Conservation (phyloP, 1,284 basidiomycete genomes). For the Rhodotorula sp. region DNA sequence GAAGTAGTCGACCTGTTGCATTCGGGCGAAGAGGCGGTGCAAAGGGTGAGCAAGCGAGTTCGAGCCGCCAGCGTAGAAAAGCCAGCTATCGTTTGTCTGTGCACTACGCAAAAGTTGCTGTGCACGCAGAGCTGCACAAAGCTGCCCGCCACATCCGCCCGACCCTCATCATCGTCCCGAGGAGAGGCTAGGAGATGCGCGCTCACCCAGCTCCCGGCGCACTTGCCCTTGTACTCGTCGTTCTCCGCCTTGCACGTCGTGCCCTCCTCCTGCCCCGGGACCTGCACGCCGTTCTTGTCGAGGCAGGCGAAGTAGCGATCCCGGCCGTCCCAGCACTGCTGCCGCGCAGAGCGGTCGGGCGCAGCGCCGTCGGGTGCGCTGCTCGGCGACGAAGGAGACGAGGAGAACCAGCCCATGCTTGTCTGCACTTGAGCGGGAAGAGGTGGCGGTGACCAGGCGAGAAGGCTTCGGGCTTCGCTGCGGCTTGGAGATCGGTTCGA, state of each 20-base stretch:
- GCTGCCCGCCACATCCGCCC: background rate
- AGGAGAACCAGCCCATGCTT: slow-evolving; percentile 35
- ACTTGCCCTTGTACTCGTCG: slow-evolving; percentile 63
- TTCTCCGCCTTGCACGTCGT: slow-evolving; percentile 62
- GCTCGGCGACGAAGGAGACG: background rate
- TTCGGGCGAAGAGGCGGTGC: background rate
- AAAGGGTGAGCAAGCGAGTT: background rate
- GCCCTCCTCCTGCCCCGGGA: slow-evolving; percentile 59
- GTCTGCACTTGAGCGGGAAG: background rate
- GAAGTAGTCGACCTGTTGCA: slow-evolving; percentile 72
- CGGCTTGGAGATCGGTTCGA: background rate
- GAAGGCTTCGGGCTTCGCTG: background rate
- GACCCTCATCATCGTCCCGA: background rate
- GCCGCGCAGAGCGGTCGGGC: slow-evolving; percentile 51
- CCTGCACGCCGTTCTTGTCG: slow-evolving; percentile 63
- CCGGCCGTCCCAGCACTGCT: slow-evolving; percentile 69
- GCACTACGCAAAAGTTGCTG: no score
- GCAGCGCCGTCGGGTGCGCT: slow-evolving; percentile 35
- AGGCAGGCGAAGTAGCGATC: slow-evolving; percentile 76
- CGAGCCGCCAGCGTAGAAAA: background rate
- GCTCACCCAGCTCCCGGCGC: slow-evolving; percentile 79
- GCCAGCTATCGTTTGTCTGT: background rate
- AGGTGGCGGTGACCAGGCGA: no score
- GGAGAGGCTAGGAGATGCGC: background rate
- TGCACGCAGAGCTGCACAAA: background rate